phyloP scores from a whole-genome alignment of 208 protist genomes.

The Entamoeba invadens region DNA sequence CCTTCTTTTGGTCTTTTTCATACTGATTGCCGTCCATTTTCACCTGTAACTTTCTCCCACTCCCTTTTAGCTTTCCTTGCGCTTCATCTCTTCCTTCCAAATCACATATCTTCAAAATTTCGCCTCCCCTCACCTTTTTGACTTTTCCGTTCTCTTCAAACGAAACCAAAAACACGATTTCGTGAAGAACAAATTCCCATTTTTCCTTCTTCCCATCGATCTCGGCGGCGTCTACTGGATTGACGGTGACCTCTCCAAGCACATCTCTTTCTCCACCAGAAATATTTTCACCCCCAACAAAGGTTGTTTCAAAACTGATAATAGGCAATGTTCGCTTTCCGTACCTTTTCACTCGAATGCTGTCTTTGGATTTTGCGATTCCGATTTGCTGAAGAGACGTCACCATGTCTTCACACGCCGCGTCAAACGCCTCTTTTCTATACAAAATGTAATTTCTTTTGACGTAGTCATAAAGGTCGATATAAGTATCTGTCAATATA shows the following conservation, averaged over 20 bases:
- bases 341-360: neutral
- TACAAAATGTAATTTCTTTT: neutral
- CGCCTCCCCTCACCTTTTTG: neutral
- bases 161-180: neutral
- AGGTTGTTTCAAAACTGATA: neutral
- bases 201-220: neutral
- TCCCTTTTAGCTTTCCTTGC: neutral
- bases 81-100: neutral
- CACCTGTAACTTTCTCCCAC: neutral
- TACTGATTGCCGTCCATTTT: neutral
- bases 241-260: neutral
- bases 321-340: neutral
- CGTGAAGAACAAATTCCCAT: neutral
- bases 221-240: neutral
- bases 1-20: neutral
- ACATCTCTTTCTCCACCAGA: neutral
- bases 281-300: neutral
- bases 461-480: neutral
- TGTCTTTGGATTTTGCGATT: neutral
- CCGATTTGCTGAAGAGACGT: neutral
- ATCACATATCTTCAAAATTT: neutral
- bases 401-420: neutral
- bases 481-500: neutral
- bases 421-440: neutral
- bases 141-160: neutral